Evolutionary conservation across 78 protist genomes (phyloP).

Genomic region (Bodo saltans): DNA sequence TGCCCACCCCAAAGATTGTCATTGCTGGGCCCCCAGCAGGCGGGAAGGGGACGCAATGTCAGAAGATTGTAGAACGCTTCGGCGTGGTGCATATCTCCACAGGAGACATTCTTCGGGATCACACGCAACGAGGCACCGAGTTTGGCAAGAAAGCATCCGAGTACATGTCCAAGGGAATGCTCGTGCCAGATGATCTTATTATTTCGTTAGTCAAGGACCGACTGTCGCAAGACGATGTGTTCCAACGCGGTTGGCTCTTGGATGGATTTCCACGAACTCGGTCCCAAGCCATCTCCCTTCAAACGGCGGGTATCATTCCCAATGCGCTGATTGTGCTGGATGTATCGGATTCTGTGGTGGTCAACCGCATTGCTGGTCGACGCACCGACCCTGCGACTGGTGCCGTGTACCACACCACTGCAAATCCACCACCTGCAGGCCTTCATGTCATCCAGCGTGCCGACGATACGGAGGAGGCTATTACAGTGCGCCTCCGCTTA

Average conservation of each 20-base stretch:
- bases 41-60: conserved; percentile 61
- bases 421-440: neutral
- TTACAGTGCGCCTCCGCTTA: neutral
- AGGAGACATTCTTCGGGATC: conserved; percentile 47
- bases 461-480: neutral
- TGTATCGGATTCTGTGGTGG: neutral
- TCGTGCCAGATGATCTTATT: conserved; percentile 43
- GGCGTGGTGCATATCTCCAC: conserved; percentile 50
- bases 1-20: neutral
- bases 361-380: conserved; percentile 20
- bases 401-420: conserved; percentile 6
- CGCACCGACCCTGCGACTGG: conserved; percentile 29
- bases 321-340: conserved; percentile 7
- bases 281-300: conserved; percentile 10
- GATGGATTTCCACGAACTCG: conserved; percentile 40
- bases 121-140: neutral
- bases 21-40: conserved; percentile 5
- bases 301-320: neutral
- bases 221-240: neutral
- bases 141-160: conserved; percentile 10
- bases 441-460: neutral
- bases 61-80: conserved; percentile 28
- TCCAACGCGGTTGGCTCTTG: conserved; percentile 18
- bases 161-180: conserved; percentile 8
- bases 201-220: neutral